Evolutionary conservation across 2,329 filamentous ascomycete genomes (phyloP).

Genomic region (Aspergillus floridensis): DNA sequence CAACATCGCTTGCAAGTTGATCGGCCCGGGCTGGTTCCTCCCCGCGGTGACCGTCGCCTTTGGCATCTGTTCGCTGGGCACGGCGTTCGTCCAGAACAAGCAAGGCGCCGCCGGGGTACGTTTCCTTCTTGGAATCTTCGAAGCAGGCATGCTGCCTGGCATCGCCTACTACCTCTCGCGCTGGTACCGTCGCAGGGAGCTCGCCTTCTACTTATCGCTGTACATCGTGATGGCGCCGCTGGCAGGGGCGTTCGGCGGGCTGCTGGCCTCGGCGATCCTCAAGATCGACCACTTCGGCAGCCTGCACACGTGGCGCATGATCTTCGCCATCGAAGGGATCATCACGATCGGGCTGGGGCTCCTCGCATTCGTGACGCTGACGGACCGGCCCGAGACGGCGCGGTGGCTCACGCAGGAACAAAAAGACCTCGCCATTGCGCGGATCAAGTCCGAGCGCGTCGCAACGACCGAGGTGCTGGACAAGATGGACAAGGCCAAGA

Average conservation of each 20-base stretch:
- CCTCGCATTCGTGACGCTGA: conserved; percentile 62
- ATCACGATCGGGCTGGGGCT: conserved; percentile 59
- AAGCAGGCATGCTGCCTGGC: conserved; percentile 71
- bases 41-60: conserved; percentile 62
- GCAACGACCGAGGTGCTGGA: conserved; percentile 63
- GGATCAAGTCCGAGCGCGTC: conserved; percentile 67
- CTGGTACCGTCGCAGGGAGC: conserved; percentile 69
- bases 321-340: conserved; percentile 70
- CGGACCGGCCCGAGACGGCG: conserved; percentile 67
- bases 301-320: conserved; percentile 64
- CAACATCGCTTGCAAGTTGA: conserved; percentile 67
- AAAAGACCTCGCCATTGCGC: conserved; percentile 63
- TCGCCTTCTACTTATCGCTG: conserved; percentile 64
- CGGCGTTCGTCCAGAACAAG: conserved; percentile 61
- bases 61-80: conserved; percentile 62
- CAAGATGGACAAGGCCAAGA: conserved; percentile 59
- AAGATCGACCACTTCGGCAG: conserved; percentile 58
- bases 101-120: conserved; percentile 58
- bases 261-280: conserved; percentile 64
- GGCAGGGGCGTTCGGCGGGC: conserved; percentile 68
- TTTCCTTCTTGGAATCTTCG: conserved; percentile 67
- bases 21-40: conserved; percentile 71
- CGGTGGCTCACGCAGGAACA: conserved; percentile 65
- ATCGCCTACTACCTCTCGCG: conserved; percentile 71
- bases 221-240: conserved; percentile 71